phyloP scores from a whole-genome alignment of 805 yeast genomes.

The Isabelozyma gotoi region DNA sequence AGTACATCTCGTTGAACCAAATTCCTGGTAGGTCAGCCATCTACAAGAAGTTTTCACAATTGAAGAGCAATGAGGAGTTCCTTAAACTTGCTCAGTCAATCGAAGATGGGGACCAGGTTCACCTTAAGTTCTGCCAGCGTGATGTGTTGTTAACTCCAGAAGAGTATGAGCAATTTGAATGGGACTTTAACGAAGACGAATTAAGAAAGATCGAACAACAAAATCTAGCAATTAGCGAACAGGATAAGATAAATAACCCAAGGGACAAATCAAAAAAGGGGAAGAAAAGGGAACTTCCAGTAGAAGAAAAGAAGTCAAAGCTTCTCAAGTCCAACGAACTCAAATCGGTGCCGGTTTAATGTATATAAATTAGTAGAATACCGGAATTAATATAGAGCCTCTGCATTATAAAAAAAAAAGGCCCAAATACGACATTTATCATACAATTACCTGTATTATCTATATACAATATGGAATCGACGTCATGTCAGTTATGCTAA shows the following conservation, averaged over 20 bases:
- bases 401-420: too few relatives aligned
- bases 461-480: conserved; percentile 1
- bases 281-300: neutral
- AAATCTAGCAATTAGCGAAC: neutral
- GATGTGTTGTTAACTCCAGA: conserved; percentile 18
- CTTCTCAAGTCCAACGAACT: neutral
- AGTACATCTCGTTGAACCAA: conserved; percentile 75
- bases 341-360: neutral
- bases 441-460: neutral
- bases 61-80: conserved; percentile 56
- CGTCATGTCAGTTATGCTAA: conserved; percentile 8
- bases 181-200: neutral
- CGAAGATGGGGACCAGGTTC: conserved; percentile 33
- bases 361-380: too few relatives aligned
- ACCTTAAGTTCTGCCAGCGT: conserved; percentile 31
- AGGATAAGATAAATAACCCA: neutral
- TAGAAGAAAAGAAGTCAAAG: neutral
- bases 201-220: neutral
- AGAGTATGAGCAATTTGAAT: neutral
- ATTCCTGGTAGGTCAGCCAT: conserved; percentile 71
- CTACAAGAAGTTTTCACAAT: conserved; percentile 55
- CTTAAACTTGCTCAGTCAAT: conserved; percentile 29
- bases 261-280: neutral
- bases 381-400: too few relatives aligned
- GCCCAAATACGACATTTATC: too few relatives aligned